Evolutionary conservation across 306 rosid species (phyloP), one percentile per base, ranked within the genome.

Genomic region (Inga laurina): DNA sequence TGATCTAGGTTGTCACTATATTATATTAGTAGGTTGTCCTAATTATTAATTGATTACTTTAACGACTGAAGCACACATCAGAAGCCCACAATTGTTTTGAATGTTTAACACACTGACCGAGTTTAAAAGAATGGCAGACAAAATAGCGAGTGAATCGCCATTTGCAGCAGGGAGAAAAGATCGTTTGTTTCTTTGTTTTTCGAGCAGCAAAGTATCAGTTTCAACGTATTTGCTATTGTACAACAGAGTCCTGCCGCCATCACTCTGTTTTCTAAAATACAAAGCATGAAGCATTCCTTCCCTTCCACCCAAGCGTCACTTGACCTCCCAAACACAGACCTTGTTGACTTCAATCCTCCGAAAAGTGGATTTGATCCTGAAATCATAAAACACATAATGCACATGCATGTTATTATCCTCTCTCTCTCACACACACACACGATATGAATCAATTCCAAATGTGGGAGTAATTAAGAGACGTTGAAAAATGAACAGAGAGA

Each of bases 281-380:
- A 90, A 49, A 11, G 94, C 97, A 66, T 91, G 97, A 72, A 94
- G 86, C 95, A 94, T 93, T 72, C 97, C 97, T 82, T 93, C 98
- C 97, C 97, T 86, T 94, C 97, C 78, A 91, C 88, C 94, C 98
- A 94, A 15, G 73, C 75, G 65, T 87, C 84, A 75, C 85, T 88
- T 67, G 94, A 78, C 75, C 68, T 86, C 18, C 98, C 93, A 62
- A 93, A 88, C 1, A 94, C 45, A 0, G 97, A 94, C 39, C 75
- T 85, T 7, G 92, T 86, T n/a, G 89, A 90, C 79, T 93, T 88
- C n/a, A 84, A 7, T 74, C 96, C 94, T 82, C 94, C 97, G 82
- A 90, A 92, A 2, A 92, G 86, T 69, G 97, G 96, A 76, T 94
- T 92, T 34, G 96, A 74, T 65, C 97, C 92, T 94, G 88, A 67